Evolutionary conservation across 371 early-diverging fungal genomes (phyloP).

Genomic region (Parasitella parasitica): DNA sequence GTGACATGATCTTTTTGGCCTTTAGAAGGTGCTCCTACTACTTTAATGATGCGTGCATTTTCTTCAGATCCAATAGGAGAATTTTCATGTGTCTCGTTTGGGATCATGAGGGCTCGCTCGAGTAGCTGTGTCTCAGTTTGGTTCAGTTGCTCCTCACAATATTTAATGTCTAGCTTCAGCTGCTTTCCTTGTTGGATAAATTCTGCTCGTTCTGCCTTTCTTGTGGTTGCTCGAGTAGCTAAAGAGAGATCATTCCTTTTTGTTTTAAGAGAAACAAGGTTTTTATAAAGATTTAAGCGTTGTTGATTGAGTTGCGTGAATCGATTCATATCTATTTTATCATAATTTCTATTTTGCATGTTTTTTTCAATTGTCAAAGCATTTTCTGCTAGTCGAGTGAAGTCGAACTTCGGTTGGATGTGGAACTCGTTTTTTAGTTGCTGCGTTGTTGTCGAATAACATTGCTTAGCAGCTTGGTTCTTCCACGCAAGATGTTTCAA

Average conservation of each 20-base stretch:
- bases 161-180: conserved; percentile 45
- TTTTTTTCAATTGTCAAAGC: conserved; percentile 46
- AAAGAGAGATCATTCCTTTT: conserved; percentile 51
- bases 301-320: conserved; percentile 54
- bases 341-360: conserved; percentile 50
- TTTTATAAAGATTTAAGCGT: conserved; percentile 33
- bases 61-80: conserved; percentile 70
- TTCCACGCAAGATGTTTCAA: background rate
- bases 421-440: background rate
- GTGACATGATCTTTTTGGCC: conserved; percentile 68
- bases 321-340: conserved; percentile 34
- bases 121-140: conserved; percentile 47
- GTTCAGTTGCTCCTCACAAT: conserved; percentile 41
- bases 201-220: conserved; percentile 19
- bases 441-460: background rate
- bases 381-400: conserved; percentile 52
- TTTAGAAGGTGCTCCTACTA: conserved; percentile 37
- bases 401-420: conserved; percentile 62
- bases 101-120: conserved; percentile 61
- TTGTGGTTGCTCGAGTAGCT: conserved; percentile 6
- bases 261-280: conserved; percentile 38
- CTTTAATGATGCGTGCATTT: conserved; percentile 54
- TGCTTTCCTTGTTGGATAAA: conserved; percentile 48
- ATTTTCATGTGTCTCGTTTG: conserved; percentile 70
- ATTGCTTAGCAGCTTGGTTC: background rate